A percentile compares a stretch with the other conserved stretches of the same genome.
phyloP scores from a whole-genome alignment of 2,329 filamentous ascomycete species.

The Phyllosticta paracitricarpa region DNA sequence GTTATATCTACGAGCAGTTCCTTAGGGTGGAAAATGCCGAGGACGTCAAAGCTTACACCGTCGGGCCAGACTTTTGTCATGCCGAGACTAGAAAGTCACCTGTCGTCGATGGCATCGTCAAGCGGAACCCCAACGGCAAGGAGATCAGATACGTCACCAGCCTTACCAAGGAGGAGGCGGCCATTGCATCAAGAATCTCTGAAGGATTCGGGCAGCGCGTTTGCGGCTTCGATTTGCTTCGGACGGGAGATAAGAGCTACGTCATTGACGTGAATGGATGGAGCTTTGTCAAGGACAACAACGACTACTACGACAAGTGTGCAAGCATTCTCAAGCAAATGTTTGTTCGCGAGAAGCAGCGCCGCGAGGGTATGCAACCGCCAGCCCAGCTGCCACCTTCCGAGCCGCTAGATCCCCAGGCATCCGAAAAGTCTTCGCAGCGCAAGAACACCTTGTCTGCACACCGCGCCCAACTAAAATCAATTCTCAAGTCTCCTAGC shows the following conservation, averaged over 20 bases:
- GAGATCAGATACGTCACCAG: conserved; percentile 92
- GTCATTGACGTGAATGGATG: conserved; percentile 99
- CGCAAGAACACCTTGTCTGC: conserved; percentile 25
- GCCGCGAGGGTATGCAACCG: conserved; percentile 41
- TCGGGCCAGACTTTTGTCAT: conserved; percentile 86
- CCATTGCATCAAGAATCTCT: conserved; percentile 82
- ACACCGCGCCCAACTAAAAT: conserved; percentile 42
- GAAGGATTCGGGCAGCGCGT: conserved; percentile 88
- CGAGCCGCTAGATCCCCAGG: neutral
- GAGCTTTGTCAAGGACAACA: conserved; percentile 99
- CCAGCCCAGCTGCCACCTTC: conserved; percentile 30
- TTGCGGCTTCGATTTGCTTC: conserved; percentile 88
- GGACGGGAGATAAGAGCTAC: conserved; percentile 81
- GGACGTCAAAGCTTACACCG: conserved; percentile 97
- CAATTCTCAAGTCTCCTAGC: conserved; percentile 55
- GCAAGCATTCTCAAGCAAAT: conserved; percentile 77
- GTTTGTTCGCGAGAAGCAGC: conserved; percentile 70
- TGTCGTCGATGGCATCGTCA: conserved; percentile 90
- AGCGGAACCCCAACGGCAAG: conserved; percentile 93
- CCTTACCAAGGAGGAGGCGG: conserved; percentile 67
- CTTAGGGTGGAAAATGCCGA: conserved; percentile 94
- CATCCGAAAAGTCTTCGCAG: conserved; percentile 8
- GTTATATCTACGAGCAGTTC: conserved; percentile 96
- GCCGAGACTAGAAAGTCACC: conserved; percentile 96
- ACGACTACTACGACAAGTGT: conserved; percentile 93